Conservation (phyloP, 139 green algal species). For the Chlorella sorokiniana region DNA sequence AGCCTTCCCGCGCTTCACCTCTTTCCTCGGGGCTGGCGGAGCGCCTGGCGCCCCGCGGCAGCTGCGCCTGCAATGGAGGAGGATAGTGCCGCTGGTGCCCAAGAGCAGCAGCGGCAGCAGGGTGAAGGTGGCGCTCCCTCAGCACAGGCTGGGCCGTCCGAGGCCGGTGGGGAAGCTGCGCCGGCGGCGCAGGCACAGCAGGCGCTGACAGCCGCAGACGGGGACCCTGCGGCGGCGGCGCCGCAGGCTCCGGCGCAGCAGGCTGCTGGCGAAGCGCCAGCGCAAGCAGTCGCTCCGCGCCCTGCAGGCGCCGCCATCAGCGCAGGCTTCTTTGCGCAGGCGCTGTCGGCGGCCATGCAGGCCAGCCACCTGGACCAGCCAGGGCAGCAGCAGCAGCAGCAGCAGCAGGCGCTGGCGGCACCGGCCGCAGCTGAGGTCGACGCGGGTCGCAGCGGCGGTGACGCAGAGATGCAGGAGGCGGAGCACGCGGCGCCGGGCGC, state of each 20-base stretch:
- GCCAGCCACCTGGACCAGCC: not conserved
- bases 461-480: slow-evolving; percentile 16
- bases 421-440: not conserved
- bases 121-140: too few species aligned
- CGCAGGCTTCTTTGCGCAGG: slow-evolving; percentile 27
- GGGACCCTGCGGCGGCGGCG: not conserved
- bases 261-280: not conserved
- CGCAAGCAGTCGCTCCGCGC: not conserved
- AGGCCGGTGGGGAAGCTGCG: too few species aligned
- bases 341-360: slow-evolving; percentile 36
- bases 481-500: not conserved
- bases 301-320: slow-evolving; percentile 14
- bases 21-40: too few species aligned
- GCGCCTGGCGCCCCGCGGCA: not conserved
- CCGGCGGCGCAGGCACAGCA: too few species aligned
- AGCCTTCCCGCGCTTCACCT: too few species aligned
- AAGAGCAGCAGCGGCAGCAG: too few species aligned
- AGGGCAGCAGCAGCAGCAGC: slow-evolving; percentile 5
- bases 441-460: not conserved
- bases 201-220: not conserved
- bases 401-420: not conserved
- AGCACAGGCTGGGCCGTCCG: too few species aligned
- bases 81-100: too few species aligned
- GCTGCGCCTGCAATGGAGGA: not conserved
- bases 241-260: not conserved